Conservation (phyloP, 225 moss, liverwort and hornwort genomes). For the Climacium dendroides region DNA sequence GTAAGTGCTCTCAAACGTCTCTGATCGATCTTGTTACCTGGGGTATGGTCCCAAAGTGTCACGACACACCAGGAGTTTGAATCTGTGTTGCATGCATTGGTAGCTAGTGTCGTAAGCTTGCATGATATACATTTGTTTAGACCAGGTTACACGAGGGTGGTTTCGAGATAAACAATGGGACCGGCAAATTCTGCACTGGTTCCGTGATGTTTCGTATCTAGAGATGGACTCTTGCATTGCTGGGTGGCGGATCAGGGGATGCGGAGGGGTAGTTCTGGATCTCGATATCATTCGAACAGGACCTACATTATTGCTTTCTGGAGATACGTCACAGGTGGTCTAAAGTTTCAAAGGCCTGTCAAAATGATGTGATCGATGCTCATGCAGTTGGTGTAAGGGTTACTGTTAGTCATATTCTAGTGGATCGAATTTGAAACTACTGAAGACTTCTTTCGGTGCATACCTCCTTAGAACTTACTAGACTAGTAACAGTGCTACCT, state of each 20-base stretch:
- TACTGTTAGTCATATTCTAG: background rate
- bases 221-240: background rate
- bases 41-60: background rate
- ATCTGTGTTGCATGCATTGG: background rate
- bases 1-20: background rate
- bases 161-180: background rate
- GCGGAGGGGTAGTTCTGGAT: background rate
- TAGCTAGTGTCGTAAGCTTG: background rate
- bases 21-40: background rate
- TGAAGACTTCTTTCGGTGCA: background rate
- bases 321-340: background rate
- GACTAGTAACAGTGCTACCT: background rate
- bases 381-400: background rate
- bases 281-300: background rate
- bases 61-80: background rate
- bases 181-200: background rate
- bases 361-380: background rate
- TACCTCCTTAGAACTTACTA: background rate
- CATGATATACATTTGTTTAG: no score
- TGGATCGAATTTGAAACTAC: background rate
- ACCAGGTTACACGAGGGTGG: background rate
- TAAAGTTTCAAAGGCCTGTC: background rate
- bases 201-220: background rate
- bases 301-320: background rate
- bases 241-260: background rate